Base-by-base conservation (phyloP, 192 early-diverging fungal species). In the Entomortierella parvispora region DNA sequence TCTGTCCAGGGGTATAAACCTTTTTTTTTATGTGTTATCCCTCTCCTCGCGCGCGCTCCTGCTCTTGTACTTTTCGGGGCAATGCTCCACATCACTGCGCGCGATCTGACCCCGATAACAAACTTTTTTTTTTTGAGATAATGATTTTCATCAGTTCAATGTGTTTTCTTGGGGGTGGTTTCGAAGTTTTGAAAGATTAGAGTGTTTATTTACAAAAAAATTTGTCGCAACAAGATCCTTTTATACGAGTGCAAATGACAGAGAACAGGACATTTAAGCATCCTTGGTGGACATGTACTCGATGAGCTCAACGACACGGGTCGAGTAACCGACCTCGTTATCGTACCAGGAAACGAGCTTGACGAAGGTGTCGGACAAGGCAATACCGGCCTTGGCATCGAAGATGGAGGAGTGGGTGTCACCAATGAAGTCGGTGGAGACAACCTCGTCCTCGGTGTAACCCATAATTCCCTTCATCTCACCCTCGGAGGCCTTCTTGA, bases 261-360 rank as follows among this genome's bases (percentile, higher is more conserved):
- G 43, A 25, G 31, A 48, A 28, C 10, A 7, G 34, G 23, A 33
- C 29, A 68, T 68, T 77, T 77, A 77, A 65, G 68, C 49, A 54
- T 77, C 74, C 74, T 77, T 68, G 74, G 65, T 46, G 74, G 92
- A 88, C 81, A 94, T 85, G 84, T 86, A 91, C 81, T 83, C 80
- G 83, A 97, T 86, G 51, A 99, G 86, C 89, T 99, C 95, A 40
- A 97, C 85, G 53, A 94, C 92, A 82, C 96, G 94, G 86, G 82
- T 84, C 42, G 92, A 94, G 92, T 99, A 99, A 75, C 96, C 97
- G 79, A 85, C 91, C 85, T 98, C 93, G 72, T 84, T 89, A 84
- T 96, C 94, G 85, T 95, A 97, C 92, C 94, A 97, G 58, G 95
- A 90, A 63, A 98, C 87, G 49, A 99, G 81, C 94, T 99, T 99